Conservation (phyloP, 768 basidiomycete genomes). For the Kwoniella heveanensis region DNA sequence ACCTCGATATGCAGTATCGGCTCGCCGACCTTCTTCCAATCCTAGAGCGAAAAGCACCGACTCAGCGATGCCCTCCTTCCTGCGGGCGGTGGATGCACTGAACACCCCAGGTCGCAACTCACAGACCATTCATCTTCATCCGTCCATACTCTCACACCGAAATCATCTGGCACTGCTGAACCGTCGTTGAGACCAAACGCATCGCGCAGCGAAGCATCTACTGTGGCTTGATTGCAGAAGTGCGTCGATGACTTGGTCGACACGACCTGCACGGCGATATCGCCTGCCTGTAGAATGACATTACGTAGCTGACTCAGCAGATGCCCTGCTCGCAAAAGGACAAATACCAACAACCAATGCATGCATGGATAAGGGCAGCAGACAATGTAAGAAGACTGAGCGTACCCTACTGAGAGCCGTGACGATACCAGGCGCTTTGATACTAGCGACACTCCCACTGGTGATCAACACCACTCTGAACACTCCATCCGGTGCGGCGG, state of each 20-base stretch:
- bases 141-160: slow-evolving; percentile 73
- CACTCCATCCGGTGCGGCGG: slow-evolving; percentile 34
- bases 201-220: slow-evolving; percentile 28
- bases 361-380: background rate
- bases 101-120: slow-evolving; percentile 49
- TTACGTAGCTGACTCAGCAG: slow-evolving; percentile 13
- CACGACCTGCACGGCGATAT: slow-evolving; percentile 79
- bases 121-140: slow-evolving; percentile 94
- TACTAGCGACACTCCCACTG: slow-evolving; percentile 92
- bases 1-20: slow-evolving; percentile 96
- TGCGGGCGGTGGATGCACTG: no score
- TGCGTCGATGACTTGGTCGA: slow-evolving; percentile 74
- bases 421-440: slow-evolving; percentile 90
- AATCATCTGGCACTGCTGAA: slow-evolving; percentile 4
- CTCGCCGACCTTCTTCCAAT: slow-evolving; percentile 74
- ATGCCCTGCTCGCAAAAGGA: background rate
- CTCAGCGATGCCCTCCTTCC: no score
- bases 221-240: slow-evolving; percentile 65
- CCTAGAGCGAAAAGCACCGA: no score
- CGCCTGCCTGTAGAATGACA: slow-evolving; percentile 67
- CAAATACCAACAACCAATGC: background rate
- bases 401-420: slow-evolving; percentile 69
- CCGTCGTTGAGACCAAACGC: background rate
- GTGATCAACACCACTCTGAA: slow-evolving; percentile 72
- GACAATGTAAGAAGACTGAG: background rate